Evolutionary conservation across 345 rosid genomes (phyloP).

Genomic region (Rhodamnia argentea): DNA sequence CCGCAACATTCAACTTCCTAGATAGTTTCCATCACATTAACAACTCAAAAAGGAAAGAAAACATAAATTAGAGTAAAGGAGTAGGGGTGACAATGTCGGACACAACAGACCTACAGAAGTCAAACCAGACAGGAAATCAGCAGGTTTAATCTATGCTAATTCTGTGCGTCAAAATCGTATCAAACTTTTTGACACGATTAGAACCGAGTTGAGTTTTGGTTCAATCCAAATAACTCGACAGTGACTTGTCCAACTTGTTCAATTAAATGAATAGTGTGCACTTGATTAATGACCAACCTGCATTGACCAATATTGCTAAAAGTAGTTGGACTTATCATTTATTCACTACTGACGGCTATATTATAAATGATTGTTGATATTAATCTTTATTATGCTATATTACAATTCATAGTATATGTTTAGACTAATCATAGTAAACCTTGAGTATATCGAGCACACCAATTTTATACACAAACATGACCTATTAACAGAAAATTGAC

Average conservation of each 20-base stretch:
- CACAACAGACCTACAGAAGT: background rate
- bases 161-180: background rate
- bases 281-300: background rate
- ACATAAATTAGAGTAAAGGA: background rate
- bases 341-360: background rate
- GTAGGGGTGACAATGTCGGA: background rate
- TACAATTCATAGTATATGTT: background rate
- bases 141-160: background rate
- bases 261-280: background rate
- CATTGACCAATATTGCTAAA: background rate
- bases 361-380: background rate
- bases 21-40: background rate
- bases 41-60: background rate
- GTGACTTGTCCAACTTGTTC: background rate
- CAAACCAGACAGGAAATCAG: background rate
- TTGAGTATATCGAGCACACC: background rate
- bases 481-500: background rate
- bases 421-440: background rate
- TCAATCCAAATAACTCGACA: background rate
- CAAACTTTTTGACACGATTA: background rate
- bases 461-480: background rate
- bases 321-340: background rate
- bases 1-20: background rate
- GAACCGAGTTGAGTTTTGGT: background rate
- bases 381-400: background rate